phyloP scores from a whole-genome alignment of 148 eudicot genomes.

The Cornus florida region DNA sequence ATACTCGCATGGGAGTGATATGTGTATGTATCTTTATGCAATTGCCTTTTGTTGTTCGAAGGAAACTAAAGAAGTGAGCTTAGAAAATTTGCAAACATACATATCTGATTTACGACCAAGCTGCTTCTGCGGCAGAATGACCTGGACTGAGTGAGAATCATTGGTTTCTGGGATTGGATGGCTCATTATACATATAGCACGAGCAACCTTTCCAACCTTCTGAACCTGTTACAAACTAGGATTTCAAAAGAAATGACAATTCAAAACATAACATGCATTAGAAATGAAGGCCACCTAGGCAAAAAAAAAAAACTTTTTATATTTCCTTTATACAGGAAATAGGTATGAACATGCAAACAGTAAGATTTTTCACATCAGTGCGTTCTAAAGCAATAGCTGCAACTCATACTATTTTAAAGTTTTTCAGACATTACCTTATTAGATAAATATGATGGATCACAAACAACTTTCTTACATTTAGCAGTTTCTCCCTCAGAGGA shows the following conservation, averaged over 20 bases:
- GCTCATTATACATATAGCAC: conserved; percentile 82
- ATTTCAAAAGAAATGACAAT: background rate
- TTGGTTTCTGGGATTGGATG: conserved; percentile 77
- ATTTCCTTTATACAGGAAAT: too few relatives aligned
- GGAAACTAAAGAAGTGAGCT: background rate
- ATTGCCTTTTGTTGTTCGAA: background rate
- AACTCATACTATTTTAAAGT: background rate
- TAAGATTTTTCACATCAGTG: too few relatives aligned
- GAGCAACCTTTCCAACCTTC: conserved; percentile 75
- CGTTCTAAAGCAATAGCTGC: background rate
- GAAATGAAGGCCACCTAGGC: background rate
- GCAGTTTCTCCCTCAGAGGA: conserved; percentile 90
- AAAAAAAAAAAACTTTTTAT: too few relatives aligned
- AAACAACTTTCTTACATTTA: conserved; percentile 79
- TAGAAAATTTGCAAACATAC: conserved; percentile 31
- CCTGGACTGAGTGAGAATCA: conserved; percentile 76
- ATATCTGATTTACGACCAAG: conserved; percentile 88
- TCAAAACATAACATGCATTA: background rate
- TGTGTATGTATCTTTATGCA: background rate
- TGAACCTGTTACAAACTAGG: conserved; percentile 39
- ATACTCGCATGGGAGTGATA: background rate
- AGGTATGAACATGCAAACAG: too few relatives aligned
- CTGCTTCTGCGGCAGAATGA: conserved; percentile 84
- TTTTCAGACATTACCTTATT: conserved; percentile 47
- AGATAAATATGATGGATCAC: conserved; percentile 81